Evolutionary conservation across 139 green algal genomes (phyloP), one percentile per base, ranked within the genome.

Genomic region (Chlorella sp.): DNA sequence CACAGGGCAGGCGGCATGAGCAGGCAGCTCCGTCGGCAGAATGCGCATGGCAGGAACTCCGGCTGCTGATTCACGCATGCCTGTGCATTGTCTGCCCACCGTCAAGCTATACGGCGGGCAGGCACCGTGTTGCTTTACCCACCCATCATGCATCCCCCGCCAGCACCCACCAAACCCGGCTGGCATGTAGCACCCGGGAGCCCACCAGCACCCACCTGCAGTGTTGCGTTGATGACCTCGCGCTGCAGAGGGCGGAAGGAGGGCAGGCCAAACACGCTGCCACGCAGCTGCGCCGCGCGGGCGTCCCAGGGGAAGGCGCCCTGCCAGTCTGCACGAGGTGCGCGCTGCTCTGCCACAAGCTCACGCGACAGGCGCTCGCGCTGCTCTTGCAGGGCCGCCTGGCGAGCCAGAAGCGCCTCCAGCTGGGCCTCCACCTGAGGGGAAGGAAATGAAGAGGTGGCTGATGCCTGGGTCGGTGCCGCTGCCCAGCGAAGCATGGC

Each of bases 171-270:
- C 64, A 73, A 73, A 73, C 15, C 68, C 22, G n/a, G 28, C n/a
- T n/a, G 14, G 68, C 68, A 9, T 7, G 39, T 22, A 1, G 32
- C 32, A 18, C 11, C 22, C 7, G 71, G 14, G 5, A 34, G 5
- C 34, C 37, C 39, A 30, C 19, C 82, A 86, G 82, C 60, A 36
- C 82, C 21, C 82, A 79, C 95, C 73, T 94, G 88, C 61, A 86
- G 61, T 30, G 89, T 95, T 32, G 94, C 95, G 84, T 97, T 97
- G 80, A 97, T 97, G 12, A 97, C 93, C 90, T 97, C 94, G 3
- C 86, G 90, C 91, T 97, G 96, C 77, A 96, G 81, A 11, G 94
- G 94, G 82, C 95, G 93, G 92, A 95, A 97, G 3, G 34, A 28
- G 0, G n/a, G 9, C 40, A 97, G 88, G 18, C 83, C 81, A 88